phyloP scores from a whole-genome alignment of 1,284 basidiomycete genomes.

The Ceratobasidium sp. region DNA sequence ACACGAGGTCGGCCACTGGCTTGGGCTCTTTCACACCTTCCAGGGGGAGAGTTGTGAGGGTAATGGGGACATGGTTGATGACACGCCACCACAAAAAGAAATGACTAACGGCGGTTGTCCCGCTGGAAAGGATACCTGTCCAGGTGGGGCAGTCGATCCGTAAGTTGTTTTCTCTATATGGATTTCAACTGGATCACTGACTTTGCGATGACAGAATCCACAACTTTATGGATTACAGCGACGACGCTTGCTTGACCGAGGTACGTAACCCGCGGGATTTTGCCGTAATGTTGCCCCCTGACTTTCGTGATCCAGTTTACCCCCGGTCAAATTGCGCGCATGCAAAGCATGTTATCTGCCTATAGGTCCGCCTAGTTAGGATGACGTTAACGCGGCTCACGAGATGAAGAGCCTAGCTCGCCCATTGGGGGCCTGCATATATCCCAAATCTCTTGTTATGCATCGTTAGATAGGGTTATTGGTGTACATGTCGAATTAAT shows the following conservation, averaged over 20 bases:
- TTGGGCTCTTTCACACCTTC: constrained; percentile 41
- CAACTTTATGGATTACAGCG: too few relatives aligned
- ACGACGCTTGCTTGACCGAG: constrained; percentile 42
- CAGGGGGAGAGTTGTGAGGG: constrained; percentile 42
- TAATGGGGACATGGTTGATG: constrained; percentile 1
- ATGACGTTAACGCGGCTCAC: too few relatives aligned
- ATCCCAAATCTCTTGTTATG: too few relatives aligned
- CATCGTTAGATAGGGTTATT: too few relatives aligned
- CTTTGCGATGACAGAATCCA: constrained; percentile 42
- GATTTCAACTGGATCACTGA: constrained; percentile 37
- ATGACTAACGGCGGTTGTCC: not conserved
- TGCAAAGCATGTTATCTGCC: too few relatives aligned
- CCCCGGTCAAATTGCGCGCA: constrained; percentile 54
- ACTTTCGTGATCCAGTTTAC: constrained; percentile 50
- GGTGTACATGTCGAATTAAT: too few relatives aligned
- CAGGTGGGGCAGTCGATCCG: constrained; percentile 36
- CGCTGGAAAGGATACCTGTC: constrained; percentile 5
- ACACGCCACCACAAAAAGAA: constrained; percentile 32
- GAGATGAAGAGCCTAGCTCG: too few relatives aligned
- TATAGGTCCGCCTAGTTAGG: too few relatives aligned
- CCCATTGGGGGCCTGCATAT: too few relatives aligned
- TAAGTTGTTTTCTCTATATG: not conserved
- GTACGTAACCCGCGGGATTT: not conserved
- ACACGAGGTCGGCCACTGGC: constrained; percentile 64
- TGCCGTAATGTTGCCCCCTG: not conserved